Percentiles rank a stretch among this genome's conserved stretches.
These are phyloP conservation scores for Candida maltosa DNA, from an alignment of 805 yeast genomes.

Conservation along the genomic window DNA sequence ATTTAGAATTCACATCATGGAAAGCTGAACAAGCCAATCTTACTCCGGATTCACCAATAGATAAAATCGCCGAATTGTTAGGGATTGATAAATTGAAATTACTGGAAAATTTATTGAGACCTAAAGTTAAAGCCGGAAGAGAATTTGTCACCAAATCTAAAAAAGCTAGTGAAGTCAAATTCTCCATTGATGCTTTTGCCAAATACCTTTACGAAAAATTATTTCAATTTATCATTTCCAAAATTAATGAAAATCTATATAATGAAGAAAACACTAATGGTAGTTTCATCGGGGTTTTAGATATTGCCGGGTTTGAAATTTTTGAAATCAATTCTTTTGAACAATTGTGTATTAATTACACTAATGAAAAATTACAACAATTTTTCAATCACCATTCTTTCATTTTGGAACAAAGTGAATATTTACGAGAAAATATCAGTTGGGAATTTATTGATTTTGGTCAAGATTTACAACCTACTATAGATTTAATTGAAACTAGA, in stretches of 20 bases:
- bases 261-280: conserved; percentile 10
- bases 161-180: conserved; percentile 74
- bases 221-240: conserved; percentile 72
- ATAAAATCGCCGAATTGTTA: conserved; percentile 54
- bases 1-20: conserved; percentile 66
- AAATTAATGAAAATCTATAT: conserved; percentile 65
- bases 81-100: conserved; percentile 56
- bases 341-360: conserved; percentile 58
- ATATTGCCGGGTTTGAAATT: conserved; percentile 62
- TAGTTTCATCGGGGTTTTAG: conserved; percentile 54
- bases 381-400: conserved; percentile 62
- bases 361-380: conserved; percentile 59
- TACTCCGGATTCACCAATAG: conserved; percentile 47
- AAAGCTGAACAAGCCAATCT: conserved; percentile 75
- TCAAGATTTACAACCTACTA: conserved; percentile 89
- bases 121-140: conserved; percentile 87
- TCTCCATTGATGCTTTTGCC: conserved; percentile 81
- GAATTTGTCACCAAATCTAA: conserved; percentile 81
- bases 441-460: conserved; percentile 91
- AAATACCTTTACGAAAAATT: conserved; percentile 82
- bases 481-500: conserved; percentile 79
- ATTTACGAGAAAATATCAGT: conserved; percentile 54
- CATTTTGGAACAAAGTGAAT: conserved; percentile 59
- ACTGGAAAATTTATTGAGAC: conserved; percentile 62
- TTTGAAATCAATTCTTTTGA: conserved; percentile 57